Evolutionary conservation across 2,329 filamentous ascomycete species (phyloP), one percentile per base, ranked within the genome.

Genomic region (Ilyonectria destructans): DNA sequence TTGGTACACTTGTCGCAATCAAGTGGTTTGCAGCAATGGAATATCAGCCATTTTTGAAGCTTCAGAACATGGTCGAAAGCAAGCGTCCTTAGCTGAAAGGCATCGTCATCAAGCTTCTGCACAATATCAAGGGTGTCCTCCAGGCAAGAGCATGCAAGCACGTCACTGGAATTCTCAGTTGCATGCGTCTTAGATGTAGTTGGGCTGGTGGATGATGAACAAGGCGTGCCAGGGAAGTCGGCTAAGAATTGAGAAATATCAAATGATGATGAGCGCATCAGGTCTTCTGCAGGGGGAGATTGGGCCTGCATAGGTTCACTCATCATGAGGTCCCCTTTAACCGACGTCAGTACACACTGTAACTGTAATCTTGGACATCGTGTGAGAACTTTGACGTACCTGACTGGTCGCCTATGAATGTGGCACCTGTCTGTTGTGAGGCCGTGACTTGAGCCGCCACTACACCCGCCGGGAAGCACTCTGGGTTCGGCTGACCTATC

Each of bases 71-170:
- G 61, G 58, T 79, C 78, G 9, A 79, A 72, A 0, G 75, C 68
- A 10, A 78, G 67, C 1, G 68, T 72, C 17, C 68, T 71, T 5
- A 78, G 68, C 23, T 69, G 64, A 57, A 76, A 79, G 33, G 77
- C 72, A 58, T 79, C 77, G 58, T 79, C 76, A 55, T 78, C 77
- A 17, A 79, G 71, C 57, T 75, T 76, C 56, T 78, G 75, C 15
- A 78, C 65, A 12, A 77, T 67, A 13, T 68, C 68, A 1, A 79
- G 55, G 13, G 69, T 65, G 31, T 76, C 72, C 17, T 69, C 57
- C 1, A 78, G 54, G 51, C 76, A 78, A 7, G 70, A 68, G 52
- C 77, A 79, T 7, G 19, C 6, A 19, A 8, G 17, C 6, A 4
- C 21, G 2, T 35, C 29, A 8, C 0, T 15, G 4, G 55, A 31